Evolutionary conservation across 352 stramenopile genomes (phyloP), one percentile per base, ranked within the genome.

Genomic region (Phytophthora colocasiae): DNA sequence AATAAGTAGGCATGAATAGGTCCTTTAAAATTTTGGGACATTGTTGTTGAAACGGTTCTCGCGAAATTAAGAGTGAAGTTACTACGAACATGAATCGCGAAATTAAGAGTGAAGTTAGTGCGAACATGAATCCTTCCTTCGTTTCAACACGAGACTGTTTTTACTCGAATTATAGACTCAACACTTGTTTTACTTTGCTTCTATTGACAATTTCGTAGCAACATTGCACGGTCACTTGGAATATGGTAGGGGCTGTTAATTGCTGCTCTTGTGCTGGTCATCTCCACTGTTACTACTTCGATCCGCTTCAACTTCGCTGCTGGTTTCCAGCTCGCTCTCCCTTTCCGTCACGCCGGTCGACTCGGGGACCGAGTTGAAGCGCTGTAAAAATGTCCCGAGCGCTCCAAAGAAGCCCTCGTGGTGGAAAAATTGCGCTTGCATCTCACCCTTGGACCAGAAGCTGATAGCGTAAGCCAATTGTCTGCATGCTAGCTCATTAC

Each of bases 361-460:
- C 41, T 66, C 69, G 10, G 56, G 14, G 8, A 48, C 24, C 11
- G 48, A 58, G 17, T 66, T 58, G 17, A 63, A 77, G 11, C 63
- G 69, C 32, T 68, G 69, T 27, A 99, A 75, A 64, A 99, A 98
- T 36, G 97, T 93, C 32, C 98, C 98, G 6, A 99, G 74, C 11
- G 97, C 96, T 19, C 97, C 97, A 77, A 99, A 99, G 74, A 99
- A 99, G 0, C 97, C 97, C 78, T 98, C 96, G 77, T 98, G 96
- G 61, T 93, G 85, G 55, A 98, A 95, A 62, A 98, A 98, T 49
- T 97, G 85, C 17, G 89, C 91, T 57, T 96, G 77, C 75, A 96
- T 91, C 36, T 76, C 68, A 31, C 95, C 95, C 54, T 96, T 91
- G 29, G 93, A 98, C 98, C 97, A 99, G 75, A 98, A 99, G 63